These are phyloP conservation scores for Cladosporium halotolerans DNA, from an alignment of 2,329 filamentous ascomycete genomes.

Conservation along the genomic window DNA sequence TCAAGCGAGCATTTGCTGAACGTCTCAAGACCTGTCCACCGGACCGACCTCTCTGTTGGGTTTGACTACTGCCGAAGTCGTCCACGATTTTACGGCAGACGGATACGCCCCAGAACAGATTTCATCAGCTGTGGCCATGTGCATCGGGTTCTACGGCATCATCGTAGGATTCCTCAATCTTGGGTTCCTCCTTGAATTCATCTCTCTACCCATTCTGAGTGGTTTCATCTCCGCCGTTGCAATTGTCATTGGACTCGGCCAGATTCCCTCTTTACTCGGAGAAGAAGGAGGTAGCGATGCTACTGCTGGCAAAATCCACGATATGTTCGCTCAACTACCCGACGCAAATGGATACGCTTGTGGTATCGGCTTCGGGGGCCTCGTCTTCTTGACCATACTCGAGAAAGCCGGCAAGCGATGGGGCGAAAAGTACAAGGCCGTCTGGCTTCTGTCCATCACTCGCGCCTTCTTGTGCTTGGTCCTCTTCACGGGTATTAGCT, in stretches of 20 bases:
- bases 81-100: conserved; percentile 47
- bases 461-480: conserved; percentile 56
- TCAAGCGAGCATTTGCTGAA: not conserved
- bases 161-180: conserved; percentile 56
- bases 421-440: conserved; percentile 51
- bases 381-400: conserved; percentile 51
- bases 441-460: conserved; percentile 56
- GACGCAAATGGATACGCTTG: conserved; percentile 53
- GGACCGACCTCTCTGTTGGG: conserved; percentile 61
- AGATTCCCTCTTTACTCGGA: conserved; percentile 56
- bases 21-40: conserved; percentile 47
- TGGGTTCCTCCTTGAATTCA: conserved; percentile 60
- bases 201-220: conserved; percentile 57
- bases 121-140: conserved; percentile 56
- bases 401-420: conserved; percentile 54
- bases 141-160: conserved; percentile 57
- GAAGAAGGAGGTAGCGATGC: conserved; percentile 45
- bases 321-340: conserved; percentile 52
- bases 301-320: conserved; percentile 53
- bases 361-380: conserved; percentile 53
- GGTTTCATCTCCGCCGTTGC: conserved; percentile 63
- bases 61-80: conserved; percentile 56
- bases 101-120: conserved; percentile 50
- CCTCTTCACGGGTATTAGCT: conserved; percentile 58
- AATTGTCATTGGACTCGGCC: conserved; percentile 56